Conservation (phyloP, 768 basidiomycete species). For the Pleurotus sapidus region DNA sequence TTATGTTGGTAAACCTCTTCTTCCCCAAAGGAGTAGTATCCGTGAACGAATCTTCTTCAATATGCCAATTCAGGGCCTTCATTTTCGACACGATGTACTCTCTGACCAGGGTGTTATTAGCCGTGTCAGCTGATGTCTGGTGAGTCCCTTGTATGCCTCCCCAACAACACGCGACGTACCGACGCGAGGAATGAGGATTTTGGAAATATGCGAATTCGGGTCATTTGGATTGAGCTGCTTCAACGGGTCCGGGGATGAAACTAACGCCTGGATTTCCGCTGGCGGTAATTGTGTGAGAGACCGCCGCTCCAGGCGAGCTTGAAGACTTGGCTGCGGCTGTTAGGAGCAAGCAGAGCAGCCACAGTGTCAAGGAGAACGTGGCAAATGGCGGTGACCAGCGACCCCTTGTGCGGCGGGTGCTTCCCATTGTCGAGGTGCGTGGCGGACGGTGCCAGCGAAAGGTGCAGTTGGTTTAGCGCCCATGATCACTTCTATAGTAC, state of each 20-base stretch:
- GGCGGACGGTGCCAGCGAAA: too few relatives aligned
- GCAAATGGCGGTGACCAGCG: neutral
- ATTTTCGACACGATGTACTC: conserved; percentile 77
- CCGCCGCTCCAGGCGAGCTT: conserved; percentile 23
- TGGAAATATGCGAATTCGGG: conserved; percentile 72
- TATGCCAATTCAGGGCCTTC: conserved; percentile 75
- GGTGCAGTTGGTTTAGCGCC: neutral
- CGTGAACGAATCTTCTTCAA: conserved; percentile 82
- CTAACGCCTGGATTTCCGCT: conserved; percentile 47
- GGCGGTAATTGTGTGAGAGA: conserved; percentile 40
- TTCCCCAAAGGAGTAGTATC: conserved; percentile 78
- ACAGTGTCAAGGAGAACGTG: neutral
- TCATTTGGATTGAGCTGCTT: conserved; percentile 65
- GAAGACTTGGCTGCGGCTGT: neutral
- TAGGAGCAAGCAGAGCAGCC: neutral
- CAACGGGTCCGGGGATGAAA: conserved; percentile 58
- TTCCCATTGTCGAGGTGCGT: neutral
- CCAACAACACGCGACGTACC: conserved; percentile 41
- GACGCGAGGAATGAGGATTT: conserved; percentile 81
- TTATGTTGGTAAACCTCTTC: conserved; percentile 83
- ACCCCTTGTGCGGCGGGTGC: neutral
- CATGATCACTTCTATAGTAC: neutral
- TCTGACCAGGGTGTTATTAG: conserved; percentile 78
- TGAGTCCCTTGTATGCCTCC: neutral
- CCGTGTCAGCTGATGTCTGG: conserved; percentile 53